These are phyloP conservation scores for Irpex lacteus DNA, from an alignment of 1,284 basidiomycete species.

Conservation along the genomic window DNA sequence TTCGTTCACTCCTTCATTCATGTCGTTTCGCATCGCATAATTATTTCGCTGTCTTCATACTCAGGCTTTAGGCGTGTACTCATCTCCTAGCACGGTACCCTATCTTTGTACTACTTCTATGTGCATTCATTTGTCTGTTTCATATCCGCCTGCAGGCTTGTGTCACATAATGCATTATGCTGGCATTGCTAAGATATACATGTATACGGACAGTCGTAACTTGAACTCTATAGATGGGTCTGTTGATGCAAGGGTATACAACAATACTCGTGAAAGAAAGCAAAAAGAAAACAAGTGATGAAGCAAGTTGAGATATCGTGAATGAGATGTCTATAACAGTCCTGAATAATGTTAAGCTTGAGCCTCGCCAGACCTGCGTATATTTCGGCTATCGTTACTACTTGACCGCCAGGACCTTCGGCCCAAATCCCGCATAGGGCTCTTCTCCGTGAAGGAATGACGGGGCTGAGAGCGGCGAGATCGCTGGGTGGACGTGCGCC, in stretches of 20 bases:
- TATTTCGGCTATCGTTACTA: conserved; percentile 5
- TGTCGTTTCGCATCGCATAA: conserved; percentile 8
- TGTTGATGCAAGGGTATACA: not conserved
- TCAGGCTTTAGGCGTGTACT: conserved; percentile 1
- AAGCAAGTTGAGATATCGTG: not conserved
- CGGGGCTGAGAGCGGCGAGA: not conserved
- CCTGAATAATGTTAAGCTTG: not conserved
- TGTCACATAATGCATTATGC: not conserved
- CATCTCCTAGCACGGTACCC: conserved; percentile 1
- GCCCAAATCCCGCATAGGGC: not conserved
- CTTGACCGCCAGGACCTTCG: conserved; percentile 10
- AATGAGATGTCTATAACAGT: no score
- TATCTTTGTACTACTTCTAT: conserved; percentile 1
- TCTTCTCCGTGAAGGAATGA: not conserved
- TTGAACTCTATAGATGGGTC: not conserved
- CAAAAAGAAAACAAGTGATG: not conserved
- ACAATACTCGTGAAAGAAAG: not conserved
- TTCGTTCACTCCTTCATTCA: conserved; percentile 10
- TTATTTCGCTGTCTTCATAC: conserved; percentile 1
- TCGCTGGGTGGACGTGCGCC: not conserved
- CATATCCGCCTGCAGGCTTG: not conserved
- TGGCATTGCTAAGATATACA: not conserved
- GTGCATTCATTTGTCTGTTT: not conserved
- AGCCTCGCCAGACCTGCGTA: not conserved
- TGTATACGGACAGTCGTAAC: not conserved